These are phyloP conservation scores for Vishniacozyma victoriae DNA, from an alignment of 768 basidiomycete genomes.

Conservation along the genomic window DNA sequence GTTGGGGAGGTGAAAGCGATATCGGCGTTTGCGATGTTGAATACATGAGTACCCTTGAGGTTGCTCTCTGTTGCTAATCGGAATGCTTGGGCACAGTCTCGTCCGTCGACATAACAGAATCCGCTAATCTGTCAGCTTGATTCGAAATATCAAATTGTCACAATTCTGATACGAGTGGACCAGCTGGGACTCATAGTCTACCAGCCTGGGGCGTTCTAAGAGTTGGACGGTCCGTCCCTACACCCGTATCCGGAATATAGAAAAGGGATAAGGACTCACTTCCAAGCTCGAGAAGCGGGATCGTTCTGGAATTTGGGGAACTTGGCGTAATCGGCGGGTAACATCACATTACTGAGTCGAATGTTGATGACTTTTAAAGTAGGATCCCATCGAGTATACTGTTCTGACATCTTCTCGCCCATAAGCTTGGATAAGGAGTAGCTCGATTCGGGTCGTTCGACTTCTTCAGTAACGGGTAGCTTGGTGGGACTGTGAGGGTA, in stretches of 20 bases:
- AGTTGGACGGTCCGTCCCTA: no score
- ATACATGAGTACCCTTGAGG: constrained; percentile 36
- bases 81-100: constrained; percentile 43
- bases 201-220: no score
- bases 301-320: constrained; percentile 41
- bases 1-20: constrained; percentile 29
- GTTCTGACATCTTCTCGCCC: constrained; percentile 40
- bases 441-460: constrained; percentile 25
- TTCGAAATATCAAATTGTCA: constrained; percentile 1
- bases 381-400: constrained; percentile 34
- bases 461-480: constrained; percentile 32
- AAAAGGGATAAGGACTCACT: constrained; percentile 31
- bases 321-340: constrained; percentile 35
- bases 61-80: constrained; percentile 31
- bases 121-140: constrained; percentile 17
- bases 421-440: constrained; percentile 43
- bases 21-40: constrained; percentile 45
- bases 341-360: constrained; percentile 42
- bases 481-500: constrained; percentile 21
- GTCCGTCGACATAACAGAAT: constrained; percentile 42
- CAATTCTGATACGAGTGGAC: no score
- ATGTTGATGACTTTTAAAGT: constrained; percentile 39
- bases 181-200: no score
- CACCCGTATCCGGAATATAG: no score
- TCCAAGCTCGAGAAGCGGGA: constrained; percentile 34